Conservation (phyloP, 179 eudicot genomes). For the Sideroxylon spinosum region DNA sequence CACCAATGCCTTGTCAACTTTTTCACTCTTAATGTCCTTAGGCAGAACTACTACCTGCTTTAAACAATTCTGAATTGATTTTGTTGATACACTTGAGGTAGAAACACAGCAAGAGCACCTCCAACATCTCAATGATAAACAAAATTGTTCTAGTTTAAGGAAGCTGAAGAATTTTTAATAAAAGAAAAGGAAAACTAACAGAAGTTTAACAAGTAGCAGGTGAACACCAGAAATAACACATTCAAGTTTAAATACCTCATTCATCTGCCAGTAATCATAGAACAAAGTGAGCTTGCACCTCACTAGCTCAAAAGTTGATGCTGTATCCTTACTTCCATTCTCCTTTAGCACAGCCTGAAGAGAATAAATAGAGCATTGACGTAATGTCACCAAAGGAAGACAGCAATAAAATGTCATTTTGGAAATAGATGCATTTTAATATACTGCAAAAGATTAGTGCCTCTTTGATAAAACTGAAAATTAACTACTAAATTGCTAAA, state of each 20-base stretch:
- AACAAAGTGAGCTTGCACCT: constrained; percentile 51
- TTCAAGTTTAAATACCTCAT: constrained; percentile 38
- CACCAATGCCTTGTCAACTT: too few relatives aligned
- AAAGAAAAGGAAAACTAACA: not conserved
- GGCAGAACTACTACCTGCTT: not conserved
- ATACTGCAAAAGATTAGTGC: not conserved
- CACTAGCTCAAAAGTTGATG: constrained; percentile 39
- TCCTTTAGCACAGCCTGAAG: constrained; percentile 51
- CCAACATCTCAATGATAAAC: not conserved
- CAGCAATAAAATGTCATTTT: not conserved
- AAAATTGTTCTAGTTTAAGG: not conserved
- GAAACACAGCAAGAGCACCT: not conserved
- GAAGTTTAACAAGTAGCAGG: not conserved
- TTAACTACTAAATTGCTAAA: not conserved
- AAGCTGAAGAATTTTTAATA: not conserved
- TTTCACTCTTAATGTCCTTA: not conserved
- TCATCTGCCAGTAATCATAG: constrained; percentile 59
- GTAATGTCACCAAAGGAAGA: not conserved
- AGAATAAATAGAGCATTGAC: not conserved
- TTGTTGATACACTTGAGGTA: not conserved
- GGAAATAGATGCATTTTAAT: not conserved
- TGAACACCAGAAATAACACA: not conserved
- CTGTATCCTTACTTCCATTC: constrained; percentile 25
- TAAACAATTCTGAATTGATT: not conserved
- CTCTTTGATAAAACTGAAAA: not conserved